These are phyloP conservation scores for Maudiozyma humilis DNA, from an alignment of 1,139 yeast genomes.

Conservation along the genomic window DNA sequence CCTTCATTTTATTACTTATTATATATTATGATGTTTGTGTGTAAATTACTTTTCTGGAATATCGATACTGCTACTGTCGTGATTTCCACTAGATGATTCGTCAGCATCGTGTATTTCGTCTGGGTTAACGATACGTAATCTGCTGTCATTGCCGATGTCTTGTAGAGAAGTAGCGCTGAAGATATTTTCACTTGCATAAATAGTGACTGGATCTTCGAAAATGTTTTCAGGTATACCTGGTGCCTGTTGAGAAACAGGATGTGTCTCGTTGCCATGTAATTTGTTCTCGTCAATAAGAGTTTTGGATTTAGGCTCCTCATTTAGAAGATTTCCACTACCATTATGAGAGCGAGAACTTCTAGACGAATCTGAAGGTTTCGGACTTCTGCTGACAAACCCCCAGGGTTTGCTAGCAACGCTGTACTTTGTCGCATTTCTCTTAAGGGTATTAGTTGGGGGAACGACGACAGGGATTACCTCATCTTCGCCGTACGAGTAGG, in stretches of 20 bases:
- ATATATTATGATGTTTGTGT: not conserved
- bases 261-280: constrained; percentile 3
- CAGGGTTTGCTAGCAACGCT: not conserved
- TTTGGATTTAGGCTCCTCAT: constrained; percentile 3
- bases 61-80: not conserved
- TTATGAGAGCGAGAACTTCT: not conserved
- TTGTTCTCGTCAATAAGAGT: constrained; percentile 3
- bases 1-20: not conserved
- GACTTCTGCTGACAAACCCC: not conserved
- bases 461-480: constrained; percentile 21
- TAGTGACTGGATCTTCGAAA: constrained; percentile 22
- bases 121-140: constrained; percentile 27
- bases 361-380: not conserved
- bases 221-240: constrained; percentile 6
- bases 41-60: not conserved
- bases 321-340: not conserved
- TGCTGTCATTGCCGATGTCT: constrained; percentile 38
- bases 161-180: constrained; percentile 68
- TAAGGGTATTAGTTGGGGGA: constrained; percentile 9
- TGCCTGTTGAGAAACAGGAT: not conserved
- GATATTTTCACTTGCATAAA: constrained; percentile 33
- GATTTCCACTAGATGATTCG: constrained; percentile 3
- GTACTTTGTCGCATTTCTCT: not conserved
- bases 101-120: constrained; percentile 15
- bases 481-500: constrained; percentile 30